A percentile compares a stretch with the other conserved stretches of the same genome.
phyloP scores from a whole-genome alignment of 306 rosid genomes.

The Lathyrus aphaca region DNA sequence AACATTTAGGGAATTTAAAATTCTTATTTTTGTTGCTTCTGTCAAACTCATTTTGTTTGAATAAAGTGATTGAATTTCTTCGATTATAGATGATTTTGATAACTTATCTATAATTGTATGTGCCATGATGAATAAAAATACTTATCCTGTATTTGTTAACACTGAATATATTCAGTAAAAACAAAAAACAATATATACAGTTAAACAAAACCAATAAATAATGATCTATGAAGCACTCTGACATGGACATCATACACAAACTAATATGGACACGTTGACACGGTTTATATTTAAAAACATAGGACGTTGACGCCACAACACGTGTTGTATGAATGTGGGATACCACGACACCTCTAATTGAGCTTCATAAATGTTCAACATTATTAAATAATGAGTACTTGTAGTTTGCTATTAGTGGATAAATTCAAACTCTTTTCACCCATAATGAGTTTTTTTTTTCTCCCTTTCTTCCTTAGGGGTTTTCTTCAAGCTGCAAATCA shows the following conservation, averaged over 20 bases:
- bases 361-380: too few relatives aligned
- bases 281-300: too few relatives aligned
- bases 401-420: constrained; percentile 27
- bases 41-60: constrained; percentile 8
- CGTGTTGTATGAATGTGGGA: too few relatives aligned
- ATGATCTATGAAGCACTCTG: background rate
- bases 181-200: constrained; percentile 2
- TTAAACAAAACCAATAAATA: background rate
- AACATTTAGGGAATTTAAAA: background rate
- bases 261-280: too few relatives aligned
- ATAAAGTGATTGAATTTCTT: constrained; percentile 4
- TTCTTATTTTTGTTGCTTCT: constrained; percentile 5
- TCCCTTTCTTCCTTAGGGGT: constrained; percentile 43
- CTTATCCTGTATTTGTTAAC: background rate
- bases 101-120: background rate
- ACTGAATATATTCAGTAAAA: background rate
- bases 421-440: constrained; percentile 12
- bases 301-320: too few relatives aligned
- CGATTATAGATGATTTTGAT: background rate
- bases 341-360: too few relatives aligned
- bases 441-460: constrained; percentile 10
- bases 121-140: background rate
- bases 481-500: constrained; percentile 48
- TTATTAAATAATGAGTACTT: constrained; percentile 1
- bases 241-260: too few relatives aligned